Conservation (phyloP, 2,329 filamentous ascomycete species). For the Atkinsonella texensis region DNA sequence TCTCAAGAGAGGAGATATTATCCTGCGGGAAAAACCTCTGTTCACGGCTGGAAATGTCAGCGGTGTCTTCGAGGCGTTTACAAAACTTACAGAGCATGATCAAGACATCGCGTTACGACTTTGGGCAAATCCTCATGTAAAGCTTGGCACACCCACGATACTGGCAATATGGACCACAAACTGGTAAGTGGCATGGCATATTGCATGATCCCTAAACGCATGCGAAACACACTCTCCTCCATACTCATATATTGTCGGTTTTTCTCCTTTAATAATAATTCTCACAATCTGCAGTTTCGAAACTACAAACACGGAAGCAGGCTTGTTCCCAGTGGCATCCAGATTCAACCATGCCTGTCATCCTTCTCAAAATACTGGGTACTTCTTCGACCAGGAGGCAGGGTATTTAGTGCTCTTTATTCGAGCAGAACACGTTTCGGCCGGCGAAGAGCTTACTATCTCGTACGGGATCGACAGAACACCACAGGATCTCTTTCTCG, state of each 20-base stretch:
- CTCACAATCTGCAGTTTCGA: conserved; percentile 2
- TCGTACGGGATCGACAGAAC: conserved; percentile 28
- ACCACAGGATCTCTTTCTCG: conserved; percentile 25
- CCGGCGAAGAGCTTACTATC: conserved; percentile 39
- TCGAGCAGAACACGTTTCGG: conserved; percentile 19
- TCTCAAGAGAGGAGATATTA: conserved; percentile 24
- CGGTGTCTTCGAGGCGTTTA: conserved; percentile 24
- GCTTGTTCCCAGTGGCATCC: conserved; percentile 37
- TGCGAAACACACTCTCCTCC: too few relatives aligned
- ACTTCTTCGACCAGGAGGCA: conserved; percentile 23
- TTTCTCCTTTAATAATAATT: neutral
- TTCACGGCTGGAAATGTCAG: conserved; percentile 18
- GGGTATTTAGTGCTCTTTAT: conserved; percentile 30
- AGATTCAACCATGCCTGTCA: conserved; percentile 48
- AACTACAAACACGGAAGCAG: conserved; percentile 22
- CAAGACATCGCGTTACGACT: conserved; percentile 25
- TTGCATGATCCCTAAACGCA: neutral
- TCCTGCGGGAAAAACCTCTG: conserved; percentile 34
- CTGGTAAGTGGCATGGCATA: conserved; percentile 23
- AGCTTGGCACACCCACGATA: conserved; percentile 17
- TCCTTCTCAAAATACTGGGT: conserved; percentile 30
- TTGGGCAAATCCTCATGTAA: conserved; percentile 19
- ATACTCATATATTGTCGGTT: too few relatives aligned
- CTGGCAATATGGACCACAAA: conserved; percentile 34
- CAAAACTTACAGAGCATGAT: conserved; percentile 18